These are phyloP conservation scores for Wickerhamiella sergipiensis DNA, from an alignment of 805 yeast genomes.

Conservation along the genomic window DNA sequence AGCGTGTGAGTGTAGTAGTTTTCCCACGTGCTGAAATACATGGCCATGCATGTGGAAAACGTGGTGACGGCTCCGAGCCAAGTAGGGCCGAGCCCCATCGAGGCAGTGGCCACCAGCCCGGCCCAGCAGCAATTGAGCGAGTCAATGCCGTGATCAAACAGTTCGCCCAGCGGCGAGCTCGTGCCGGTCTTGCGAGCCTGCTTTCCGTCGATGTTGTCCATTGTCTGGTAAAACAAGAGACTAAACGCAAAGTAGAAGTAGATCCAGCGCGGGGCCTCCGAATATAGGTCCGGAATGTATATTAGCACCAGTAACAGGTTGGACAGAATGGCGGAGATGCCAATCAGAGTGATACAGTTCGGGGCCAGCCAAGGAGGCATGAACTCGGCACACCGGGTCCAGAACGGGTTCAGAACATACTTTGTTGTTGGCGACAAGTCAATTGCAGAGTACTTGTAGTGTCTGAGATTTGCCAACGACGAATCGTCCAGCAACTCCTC, in stretches of 20 bases:
- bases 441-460: conserved; percentile 30
- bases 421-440: conserved; percentile 74
- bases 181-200: conserved; percentile 93
- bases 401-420: conserved; percentile 69
- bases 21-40: conserved; percentile 78
- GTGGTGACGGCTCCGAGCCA: conserved; percentile 29
- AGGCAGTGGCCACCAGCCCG: conserved; percentile 58
- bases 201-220: conserved; percentile 94
- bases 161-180: conserved; percentile 87
- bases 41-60: conserved; percentile 35
- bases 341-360: conserved; percentile 73
- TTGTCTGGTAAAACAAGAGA: conserved; percentile 81
- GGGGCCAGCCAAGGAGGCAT: conserved; percentile 94
- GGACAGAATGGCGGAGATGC: conserved; percentile 59
- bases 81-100: conserved; percentile 60
- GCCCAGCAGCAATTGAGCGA: conserved; percentile 70
- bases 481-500: conserved; percentile 14
- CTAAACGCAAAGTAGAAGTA: conserved; percentile 70
- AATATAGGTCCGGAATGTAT: conserved; percentile 55
- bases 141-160: conserved; percentile 83
- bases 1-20: conserved; percentile 81
- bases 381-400: conserved; percentile 63
- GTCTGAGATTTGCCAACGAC: conserved; percentile 15
- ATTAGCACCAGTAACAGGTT: conserved; percentile 45
- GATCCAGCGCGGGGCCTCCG: conserved; percentile 58